Conservation (phyloP, 2,329 filamentous ascomycete genomes). For the Ustilaginoidea virens region DNA sequence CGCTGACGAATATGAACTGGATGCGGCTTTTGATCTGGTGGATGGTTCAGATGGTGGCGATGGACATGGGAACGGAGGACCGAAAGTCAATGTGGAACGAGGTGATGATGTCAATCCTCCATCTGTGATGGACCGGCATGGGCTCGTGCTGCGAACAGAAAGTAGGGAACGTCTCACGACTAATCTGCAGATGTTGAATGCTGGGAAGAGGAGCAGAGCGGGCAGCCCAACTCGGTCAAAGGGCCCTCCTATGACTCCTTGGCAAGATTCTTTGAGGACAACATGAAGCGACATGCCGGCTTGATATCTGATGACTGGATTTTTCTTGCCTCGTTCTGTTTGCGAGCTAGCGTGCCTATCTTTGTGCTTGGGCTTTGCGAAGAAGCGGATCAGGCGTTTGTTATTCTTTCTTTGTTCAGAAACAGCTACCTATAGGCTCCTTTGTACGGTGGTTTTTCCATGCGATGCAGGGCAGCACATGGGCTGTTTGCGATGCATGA, state of each 20-base stretch:
- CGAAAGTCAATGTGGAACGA: conserved; percentile 38
- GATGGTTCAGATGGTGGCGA: conserved; percentile 48
- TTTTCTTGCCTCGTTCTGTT: no score
- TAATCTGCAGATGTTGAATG: conserved; percentile 35
- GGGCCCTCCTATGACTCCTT: conserved; percentile 37
- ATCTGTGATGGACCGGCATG: conserved; percentile 47
- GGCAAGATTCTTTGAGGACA: conserved; percentile 30
- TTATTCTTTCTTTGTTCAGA: no score
- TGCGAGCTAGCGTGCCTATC: no score
- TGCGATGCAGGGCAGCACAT: no score
- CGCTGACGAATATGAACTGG: conserved; percentile 63
- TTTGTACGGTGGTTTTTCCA: no score
- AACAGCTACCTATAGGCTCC: no score
- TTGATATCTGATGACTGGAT: no score
- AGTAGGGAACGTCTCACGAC: conserved; percentile 64
- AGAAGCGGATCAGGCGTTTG: no score
- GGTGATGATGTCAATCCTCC: conserved; percentile 29
- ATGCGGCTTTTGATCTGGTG: conserved; percentile 47
- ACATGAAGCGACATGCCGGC: no score
- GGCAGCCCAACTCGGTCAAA: conserved; percentile 43
- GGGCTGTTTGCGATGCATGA: no score
- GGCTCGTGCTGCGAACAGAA: conserved; percentile 68
- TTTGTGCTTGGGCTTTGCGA: no score
- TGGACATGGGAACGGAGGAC: conserved; percentile 53
- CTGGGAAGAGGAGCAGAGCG: conserved; percentile 40